These are phyloP conservation scores for Cyclocybe cylindracea DNA, from an alignment of 768 basidiomycete genomes.

Conservation along the genomic window DNA sequence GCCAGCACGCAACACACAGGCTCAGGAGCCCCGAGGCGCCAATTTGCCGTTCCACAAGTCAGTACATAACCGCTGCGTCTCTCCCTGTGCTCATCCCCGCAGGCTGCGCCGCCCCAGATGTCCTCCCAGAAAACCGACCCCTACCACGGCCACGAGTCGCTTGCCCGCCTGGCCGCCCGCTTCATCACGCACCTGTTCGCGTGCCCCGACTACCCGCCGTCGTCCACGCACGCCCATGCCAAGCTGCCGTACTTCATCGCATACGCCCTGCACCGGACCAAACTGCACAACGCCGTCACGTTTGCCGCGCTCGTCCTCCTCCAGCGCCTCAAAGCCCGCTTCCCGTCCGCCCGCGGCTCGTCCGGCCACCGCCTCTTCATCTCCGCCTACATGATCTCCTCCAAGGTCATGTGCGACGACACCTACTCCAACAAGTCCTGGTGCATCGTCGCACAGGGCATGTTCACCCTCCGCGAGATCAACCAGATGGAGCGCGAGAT, in stretches of 20 bases:
- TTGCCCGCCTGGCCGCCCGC: conserved; percentile 67
- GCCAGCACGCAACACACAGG: conserved; percentile 17
- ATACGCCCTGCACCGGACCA: conserved; percentile 84
- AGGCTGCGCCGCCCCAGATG: conserved; percentile 23
- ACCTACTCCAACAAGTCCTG: conserved; percentile 94
- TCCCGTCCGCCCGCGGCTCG: conserved; percentile 87
- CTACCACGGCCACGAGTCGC: conserved; percentile 76
- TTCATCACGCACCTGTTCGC: conserved; percentile 87
- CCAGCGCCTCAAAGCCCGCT: conserved; percentile 86
- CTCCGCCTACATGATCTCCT: conserved; percentile 91
- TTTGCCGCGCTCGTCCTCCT: conserved; percentile 71
- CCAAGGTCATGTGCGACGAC: conserved; percentile 92
- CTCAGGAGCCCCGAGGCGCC: conserved; percentile 21
- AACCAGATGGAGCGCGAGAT: conserved; percentile 98
- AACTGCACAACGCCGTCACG: conserved; percentile 68
- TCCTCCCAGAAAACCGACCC: conserved; percentile 43
- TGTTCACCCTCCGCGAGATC: conserved; percentile 85
- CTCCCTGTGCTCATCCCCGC: background rate
- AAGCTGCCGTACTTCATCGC: conserved; percentile 80
- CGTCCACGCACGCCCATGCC: conserved; percentile 55
- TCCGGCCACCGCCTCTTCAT: conserved; percentile 90
- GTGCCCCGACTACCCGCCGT: conserved; percentile 80
- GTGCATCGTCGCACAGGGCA: conserved; percentile 86
- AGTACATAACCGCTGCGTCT: conserved; percentile 3
- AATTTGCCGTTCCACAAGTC: conserved; percentile 22